Evolutionary conservation across 176 grass and related monocot genomes (phyloP).

Genomic region (Pontederia crassipes): DNA sequence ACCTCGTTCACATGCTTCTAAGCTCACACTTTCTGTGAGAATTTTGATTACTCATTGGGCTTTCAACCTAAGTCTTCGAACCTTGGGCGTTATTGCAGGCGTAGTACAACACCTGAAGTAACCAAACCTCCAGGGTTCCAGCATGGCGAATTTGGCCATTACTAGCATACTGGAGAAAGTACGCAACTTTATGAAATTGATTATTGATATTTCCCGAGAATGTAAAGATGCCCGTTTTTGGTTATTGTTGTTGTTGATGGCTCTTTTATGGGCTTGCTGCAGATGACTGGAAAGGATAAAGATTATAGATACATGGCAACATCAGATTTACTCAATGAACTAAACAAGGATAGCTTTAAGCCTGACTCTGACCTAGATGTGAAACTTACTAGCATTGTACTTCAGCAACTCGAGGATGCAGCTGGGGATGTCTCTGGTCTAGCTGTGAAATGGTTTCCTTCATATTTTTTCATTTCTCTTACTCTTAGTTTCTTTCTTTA

Average conservation of each 20-base stretch:
- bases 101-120: no score
- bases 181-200: constrained; percentile 4
- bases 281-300: constrained; percentile 96
- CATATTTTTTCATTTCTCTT: not conserved
- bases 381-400: constrained; percentile 61
- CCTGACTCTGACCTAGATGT: constrained; percentile 55
- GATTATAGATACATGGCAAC: constrained; percentile 98
- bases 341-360: constrained; percentile 66
- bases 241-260: constrained; percentile 1
- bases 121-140: no score
- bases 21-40: no score
- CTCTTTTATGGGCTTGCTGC: constrained; percentile 15
- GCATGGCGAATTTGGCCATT: no score
- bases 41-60: no score
- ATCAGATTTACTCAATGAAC: constrained; percentile 76
- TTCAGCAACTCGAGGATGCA: constrained; percentile 88
- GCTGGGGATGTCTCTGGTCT: constrained; percentile 89
- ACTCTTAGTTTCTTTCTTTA: not conserved
- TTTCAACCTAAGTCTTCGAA: no score
- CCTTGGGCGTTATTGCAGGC: no score
- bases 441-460: constrained; percentile 80
- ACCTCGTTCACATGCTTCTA: no score
- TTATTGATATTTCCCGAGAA: not conserved
- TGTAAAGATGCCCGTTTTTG: not conserved
- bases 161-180: constrained; percentile 66